phyloP scores from a whole-genome alignment of 1,284 basidiomycete species.

The Puccinia horiana region DNA sequence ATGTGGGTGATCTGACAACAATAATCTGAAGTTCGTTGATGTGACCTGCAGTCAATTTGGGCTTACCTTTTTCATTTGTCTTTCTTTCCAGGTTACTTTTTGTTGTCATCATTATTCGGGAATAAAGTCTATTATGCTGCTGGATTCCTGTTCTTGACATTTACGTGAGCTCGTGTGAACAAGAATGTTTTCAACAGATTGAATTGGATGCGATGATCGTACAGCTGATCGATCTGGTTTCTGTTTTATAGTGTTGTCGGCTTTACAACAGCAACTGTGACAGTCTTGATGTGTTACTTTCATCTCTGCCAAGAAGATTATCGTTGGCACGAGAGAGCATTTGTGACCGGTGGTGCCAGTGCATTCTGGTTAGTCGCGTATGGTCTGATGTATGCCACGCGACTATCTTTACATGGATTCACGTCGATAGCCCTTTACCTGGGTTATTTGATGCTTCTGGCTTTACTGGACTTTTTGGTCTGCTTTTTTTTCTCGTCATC shows the following conservation, averaged over 20 bases:
- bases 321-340: conserved; percentile 95
- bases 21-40: conserved; percentile 68
- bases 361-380: conserved; percentile 82
- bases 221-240: not conserved
- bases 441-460: conserved; percentile 83
- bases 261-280: conserved; percentile 83
- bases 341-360: conserved; percentile 89
- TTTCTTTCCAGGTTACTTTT: conserved; percentile 31
- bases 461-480: conserved; percentile 80
- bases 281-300: conserved; percentile 74
- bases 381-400: conserved; percentile 76
- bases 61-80: not conserved
- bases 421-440: conserved; percentile 84
- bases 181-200: not conserved
- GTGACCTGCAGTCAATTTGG: not conserved
- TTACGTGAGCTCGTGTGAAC: conserved; percentile 10
- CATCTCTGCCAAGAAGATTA: conserved; percentile 93
- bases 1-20: not conserved
- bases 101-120: conserved; percentile 35
- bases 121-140: conserved; percentile 71
- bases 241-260: conserved; percentile 70
- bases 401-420: conserved; percentile 78
- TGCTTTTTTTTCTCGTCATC: conserved; percentile 66
- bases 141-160: conserved; percentile 86
- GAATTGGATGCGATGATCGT: not conserved